Conservation (phyloP, 208 protist species). For the Leptomonas pyrrhocoris region DNA sequence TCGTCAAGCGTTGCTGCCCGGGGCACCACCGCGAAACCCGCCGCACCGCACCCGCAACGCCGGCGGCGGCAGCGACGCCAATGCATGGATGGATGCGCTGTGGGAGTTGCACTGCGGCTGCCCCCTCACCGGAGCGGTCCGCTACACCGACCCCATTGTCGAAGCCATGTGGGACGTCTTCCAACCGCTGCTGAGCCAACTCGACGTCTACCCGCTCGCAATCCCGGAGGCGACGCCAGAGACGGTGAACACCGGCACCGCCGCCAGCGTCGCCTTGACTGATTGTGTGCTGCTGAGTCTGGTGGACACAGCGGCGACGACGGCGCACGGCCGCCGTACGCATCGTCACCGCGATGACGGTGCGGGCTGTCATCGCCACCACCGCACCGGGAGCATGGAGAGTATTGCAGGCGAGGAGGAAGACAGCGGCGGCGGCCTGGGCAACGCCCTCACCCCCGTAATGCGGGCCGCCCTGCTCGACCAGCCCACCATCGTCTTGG, state of each 20-base stretch:
- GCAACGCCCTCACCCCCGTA: conserved; percentile 35
- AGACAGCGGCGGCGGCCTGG: conserved; percentile 15
- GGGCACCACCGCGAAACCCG: not conserved
- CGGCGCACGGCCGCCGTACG: not conserved
- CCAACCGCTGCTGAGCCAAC: conserved; percentile 42
- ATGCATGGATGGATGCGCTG: conserved; percentile 50
- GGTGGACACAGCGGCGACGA: not conserved
- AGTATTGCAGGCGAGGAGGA: conserved; percentile 20
- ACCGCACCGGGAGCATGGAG: not conserved
- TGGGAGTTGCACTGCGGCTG: conserved; percentile 67
- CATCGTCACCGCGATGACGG: not conserved
- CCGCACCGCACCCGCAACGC: not conserved
- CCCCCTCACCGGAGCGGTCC: conserved; percentile 33
- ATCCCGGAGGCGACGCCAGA: conserved; percentile 19
- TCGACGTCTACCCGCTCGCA: conserved; percentile 44
- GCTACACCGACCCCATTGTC: conserved; percentile 70
- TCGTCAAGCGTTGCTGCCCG: not conserved
- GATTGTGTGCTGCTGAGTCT: conserved; percentile 24
- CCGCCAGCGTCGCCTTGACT: conserved; percentile 18
- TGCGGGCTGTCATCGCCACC: not conserved
- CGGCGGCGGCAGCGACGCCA: conserved; percentile 22
- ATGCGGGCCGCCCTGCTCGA: conserved; percentile 61
- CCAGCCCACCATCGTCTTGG: conserved; percentile 63
- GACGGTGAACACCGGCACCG: conserved; percentile 14
- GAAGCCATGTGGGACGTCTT: conserved; percentile 78